A percentile compares a stretch with the other conserved stretches of the same genome.
Evolutionary conservation across 2,329 filamentous ascomycete genomes (phyloP).

Genomic region (Blastomyces silverae): DNA sequence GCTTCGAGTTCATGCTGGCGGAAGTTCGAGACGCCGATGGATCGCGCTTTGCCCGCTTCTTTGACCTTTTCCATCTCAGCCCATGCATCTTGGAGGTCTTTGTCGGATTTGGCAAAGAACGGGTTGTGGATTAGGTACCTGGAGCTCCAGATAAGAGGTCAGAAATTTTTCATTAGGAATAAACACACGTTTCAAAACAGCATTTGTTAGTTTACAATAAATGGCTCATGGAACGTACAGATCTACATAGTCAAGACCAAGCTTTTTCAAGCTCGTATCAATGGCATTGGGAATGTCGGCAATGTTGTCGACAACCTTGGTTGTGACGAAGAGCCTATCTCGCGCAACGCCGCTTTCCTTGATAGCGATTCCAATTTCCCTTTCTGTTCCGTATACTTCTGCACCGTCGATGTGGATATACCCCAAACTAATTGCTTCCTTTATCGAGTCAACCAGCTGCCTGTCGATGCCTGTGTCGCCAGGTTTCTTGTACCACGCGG

Average conservation of each 20-base stretch:
- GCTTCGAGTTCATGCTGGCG: slow-evolving; percentile 49
- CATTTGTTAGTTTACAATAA: background rate
- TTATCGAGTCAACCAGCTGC: slow-evolving; percentile 49
- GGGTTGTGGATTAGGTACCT: slow-evolving; percentile 58
- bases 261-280: slow-evolving; percentile 51
- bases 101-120: slow-evolving; percentile 50
- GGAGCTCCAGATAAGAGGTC: background rate
- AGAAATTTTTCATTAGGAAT: slow-evolving; percentile 9
- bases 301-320: slow-evolving; percentile 51
- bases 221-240: slow-evolving; percentile 39
- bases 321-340: slow-evolving; percentile 48
- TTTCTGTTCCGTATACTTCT: slow-evolving; percentile 49
- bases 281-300: slow-evolving; percentile 52
- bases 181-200: background rate
- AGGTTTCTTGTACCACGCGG: slow-evolving; percentile 55
- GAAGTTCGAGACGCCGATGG: slow-evolving; percentile 59
- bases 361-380: slow-evolving; percentile 45
- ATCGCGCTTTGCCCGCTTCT: slow-evolving; percentile 51
- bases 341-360: slow-evolving; percentile 42
- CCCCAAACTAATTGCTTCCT: slow-evolving; percentile 52
- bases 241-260: slow-evolving; percentile 57
- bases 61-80: slow-evolving; percentile 54
- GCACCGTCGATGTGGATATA: slow-evolving; percentile 59
- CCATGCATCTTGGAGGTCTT: slow-evolving; percentile 53
- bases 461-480: slow-evolving; percentile 47